Evolutionary conservation across 495 filamentous ascomycete genomes (phyloP), one percentile per base, ranked within the genome.

Genomic region (Entonaema liquescens): DNA sequence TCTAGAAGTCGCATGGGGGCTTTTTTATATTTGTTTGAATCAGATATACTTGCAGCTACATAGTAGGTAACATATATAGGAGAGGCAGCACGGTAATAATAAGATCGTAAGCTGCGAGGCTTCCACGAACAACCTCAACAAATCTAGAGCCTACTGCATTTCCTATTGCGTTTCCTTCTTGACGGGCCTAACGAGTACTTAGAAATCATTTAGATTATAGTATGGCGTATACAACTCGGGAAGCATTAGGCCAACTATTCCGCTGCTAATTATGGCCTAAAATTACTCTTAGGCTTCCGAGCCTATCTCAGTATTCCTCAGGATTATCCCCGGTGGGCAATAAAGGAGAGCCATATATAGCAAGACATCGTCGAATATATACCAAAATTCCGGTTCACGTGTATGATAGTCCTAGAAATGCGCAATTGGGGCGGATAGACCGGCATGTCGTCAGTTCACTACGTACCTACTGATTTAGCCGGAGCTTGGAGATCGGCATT

Each of bases 391-490:
- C 0, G 12, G 23, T 23, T 9, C 42, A 47, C 42, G 17, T 47
- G 42, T 47, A 47, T 0, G 7, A 47, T 23, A 13, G 19, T 21
- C 9, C 4, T 12, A 13, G 11, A 23, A 21, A 0, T 47, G 19
- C 9, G 19, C 19, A 21, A 23, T 47, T 47, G 1, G 42, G 4
- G 26, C 49, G 60, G 67, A 35, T 62, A 35, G 49, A 23, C 17
- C 42, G 42, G 49, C 36, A 52, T 21, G 3, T 19, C 31, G 17
- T 35, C 26, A 17, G 49, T n/a, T 19, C 7, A 62, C 12, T n/a
- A 7, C 25, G 9, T 15, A 36, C 31, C 29, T 53, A 17, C 5
- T 38, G 35, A 70, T 70, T 70, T 70, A 70, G 62, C 68, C 68
- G 56, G 56, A 60, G 26, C 21, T 25, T 61, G 29, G 21, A 6